phyloP scores from a whole-genome alignment of 768 basidiomycete species.

The Russula emetica region DNA sequence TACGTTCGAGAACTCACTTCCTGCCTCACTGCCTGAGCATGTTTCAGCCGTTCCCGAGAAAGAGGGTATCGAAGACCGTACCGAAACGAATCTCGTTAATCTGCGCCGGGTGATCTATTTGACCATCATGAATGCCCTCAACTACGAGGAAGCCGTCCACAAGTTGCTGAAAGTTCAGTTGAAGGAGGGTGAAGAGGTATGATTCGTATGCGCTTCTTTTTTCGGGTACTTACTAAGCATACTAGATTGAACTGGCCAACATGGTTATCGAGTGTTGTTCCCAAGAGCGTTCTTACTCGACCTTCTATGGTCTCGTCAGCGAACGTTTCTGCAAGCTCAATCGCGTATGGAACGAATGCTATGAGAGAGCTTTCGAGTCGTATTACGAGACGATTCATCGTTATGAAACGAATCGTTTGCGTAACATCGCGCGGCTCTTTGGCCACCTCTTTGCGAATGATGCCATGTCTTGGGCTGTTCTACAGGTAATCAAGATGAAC shows the following conservation, averaged over 20 bases:
- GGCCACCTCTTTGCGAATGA: slow-evolving; percentile 87
- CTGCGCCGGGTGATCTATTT: slow-evolving; percentile 90
- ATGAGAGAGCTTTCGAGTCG: slow-evolving; percentile 79
- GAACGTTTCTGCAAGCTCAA: slow-evolving; percentile 97
- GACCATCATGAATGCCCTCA: slow-evolving; percentile 98
- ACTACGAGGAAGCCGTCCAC: slow-evolving; percentile 98
- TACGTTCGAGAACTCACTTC: slow-evolving; percentile 32
- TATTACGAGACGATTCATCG: slow-evolving; percentile 98
- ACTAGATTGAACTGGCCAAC: slow-evolving; percentile 88
- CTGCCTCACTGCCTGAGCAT: slow-evolving; percentile 19
- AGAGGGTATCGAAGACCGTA: slow-evolving; percentile 89
- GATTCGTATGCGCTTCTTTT: slow-evolving; percentile 18
- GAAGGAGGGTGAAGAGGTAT: slow-evolving; percentile 89
- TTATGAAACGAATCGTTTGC: slow-evolving; percentile 96
- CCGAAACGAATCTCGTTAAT: slow-evolving; percentile 94
- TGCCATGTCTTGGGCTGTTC: slow-evolving; percentile 81
- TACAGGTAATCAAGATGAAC: slow-evolving; percentile 85
- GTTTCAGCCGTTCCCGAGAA: slow-evolving; percentile 63
- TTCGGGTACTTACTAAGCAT: slow-evolving; percentile 4
- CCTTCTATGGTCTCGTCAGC: slow-evolving; percentile 94
- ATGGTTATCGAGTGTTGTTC: slow-evolving; percentile 99
- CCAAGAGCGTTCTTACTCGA: slow-evolving; percentile 95
- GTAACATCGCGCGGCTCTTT: slow-evolving; percentile 96
- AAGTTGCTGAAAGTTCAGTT: slow-evolving; percentile 93
- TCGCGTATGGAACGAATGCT: slow-evolving; percentile 86